Percentiles rank a stretch among this genome's conserved stretches.
Evolutionary conservation across 2,329 filamentous ascomycete species (phyloP).

Genomic region (Ampelomyces quisqualis): DNA sequence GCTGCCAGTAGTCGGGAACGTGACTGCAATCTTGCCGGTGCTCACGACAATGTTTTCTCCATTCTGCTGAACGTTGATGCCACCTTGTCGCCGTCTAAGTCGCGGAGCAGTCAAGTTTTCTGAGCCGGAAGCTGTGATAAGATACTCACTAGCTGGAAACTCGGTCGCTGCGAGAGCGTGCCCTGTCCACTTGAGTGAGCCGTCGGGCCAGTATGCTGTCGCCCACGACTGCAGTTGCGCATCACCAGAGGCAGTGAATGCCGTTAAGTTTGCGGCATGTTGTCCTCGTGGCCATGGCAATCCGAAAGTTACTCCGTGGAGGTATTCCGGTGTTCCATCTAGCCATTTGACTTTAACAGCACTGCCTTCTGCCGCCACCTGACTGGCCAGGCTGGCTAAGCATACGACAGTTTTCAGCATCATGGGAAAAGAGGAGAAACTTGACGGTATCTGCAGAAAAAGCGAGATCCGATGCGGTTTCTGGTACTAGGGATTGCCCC

Average conservation of each 20-base stretch:
- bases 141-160: constrained; percentile 48
- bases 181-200: constrained; percentile 62
- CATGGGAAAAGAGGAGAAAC: too few species aligned
- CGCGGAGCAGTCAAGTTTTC: constrained; percentile 16
- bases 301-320: constrained; percentile 43
- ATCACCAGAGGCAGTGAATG: constrained; percentile 33
- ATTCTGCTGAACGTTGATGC: constrained; percentile 28
- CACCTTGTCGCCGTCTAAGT: constrained; percentile 13
- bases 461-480: too few species aligned
- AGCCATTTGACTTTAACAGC: constrained; percentile 38
- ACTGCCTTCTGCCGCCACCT: constrained; percentile 15
- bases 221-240: constrained; percentile 55
- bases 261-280: constrained; percentile 41
- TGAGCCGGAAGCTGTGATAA: constrained; percentile 39
- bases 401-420: constrained; percentile 13
- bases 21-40: constrained; percentile 37
- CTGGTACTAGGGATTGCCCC: too few species aligned
- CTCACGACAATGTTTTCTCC: constrained; percentile 28
- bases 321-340: constrained; percentile 28
- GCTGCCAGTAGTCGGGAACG: constrained; percentile 38
- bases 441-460: too few species aligned
- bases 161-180: constrained; percentile 55
- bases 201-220: constrained; percentile 62
- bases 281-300: constrained; percentile 44
- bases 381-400: constrained; percentile 19